A percentile compares a stretch with the other conserved stretches of the same genome.
These are phyloP conservation scores for Tylopilus intermedius DNA, from an alignment of 768 basidiomycete genomes.

Conservation along the genomic window DNA sequence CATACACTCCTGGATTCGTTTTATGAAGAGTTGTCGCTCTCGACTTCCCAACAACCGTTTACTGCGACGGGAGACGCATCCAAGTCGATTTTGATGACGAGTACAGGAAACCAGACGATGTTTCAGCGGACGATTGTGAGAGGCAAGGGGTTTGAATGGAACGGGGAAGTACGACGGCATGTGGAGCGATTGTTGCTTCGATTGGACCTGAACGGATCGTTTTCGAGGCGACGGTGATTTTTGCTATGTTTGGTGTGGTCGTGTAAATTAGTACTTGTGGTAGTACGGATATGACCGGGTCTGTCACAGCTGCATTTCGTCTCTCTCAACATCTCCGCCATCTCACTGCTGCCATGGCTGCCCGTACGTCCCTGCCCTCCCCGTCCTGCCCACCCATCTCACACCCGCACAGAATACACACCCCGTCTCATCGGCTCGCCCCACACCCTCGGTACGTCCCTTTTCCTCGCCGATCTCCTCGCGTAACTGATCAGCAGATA, in stretches of 20 bases:
- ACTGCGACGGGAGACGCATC: constrained; percentile 61
- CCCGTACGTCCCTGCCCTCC: constrained; percentile 2
- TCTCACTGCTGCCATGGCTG: constrained; percentile 50
- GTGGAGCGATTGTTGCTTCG: constrained; percentile 78
- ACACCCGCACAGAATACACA: constrained; percentile 49
- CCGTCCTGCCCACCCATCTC: not conserved
- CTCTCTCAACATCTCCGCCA: constrained; percentile 62
- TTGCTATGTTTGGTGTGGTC: too few relatives aligned
- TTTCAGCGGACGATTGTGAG: constrained; percentile 49
- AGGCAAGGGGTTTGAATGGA: constrained; percentile 50
- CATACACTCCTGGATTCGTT: constrained; percentile 65
- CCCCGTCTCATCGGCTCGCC: constrained; percentile 80
- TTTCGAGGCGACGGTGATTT: constrained; percentile 45
- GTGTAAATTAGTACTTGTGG: too few relatives aligned
- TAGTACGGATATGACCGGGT: constrained; percentile 27
- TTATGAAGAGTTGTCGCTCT: constrained; percentile 73
- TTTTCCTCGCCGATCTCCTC: constrained; percentile 5
- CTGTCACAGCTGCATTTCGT: constrained; percentile 30
- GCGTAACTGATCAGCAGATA: constrained; percentile 22
- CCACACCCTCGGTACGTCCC: constrained; percentile 81
- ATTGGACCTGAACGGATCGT: constrained; percentile 78
- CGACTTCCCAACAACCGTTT: constrained; percentile 72
- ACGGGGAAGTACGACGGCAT: constrained; percentile 69
- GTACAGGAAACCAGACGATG: constrained; percentile 43
- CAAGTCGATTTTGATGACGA: constrained; percentile 60